Evolutionary conservation across 176 grass and related monocot species (phyloP).

Genomic region (Chrysopogon serrulatus): DNA sequence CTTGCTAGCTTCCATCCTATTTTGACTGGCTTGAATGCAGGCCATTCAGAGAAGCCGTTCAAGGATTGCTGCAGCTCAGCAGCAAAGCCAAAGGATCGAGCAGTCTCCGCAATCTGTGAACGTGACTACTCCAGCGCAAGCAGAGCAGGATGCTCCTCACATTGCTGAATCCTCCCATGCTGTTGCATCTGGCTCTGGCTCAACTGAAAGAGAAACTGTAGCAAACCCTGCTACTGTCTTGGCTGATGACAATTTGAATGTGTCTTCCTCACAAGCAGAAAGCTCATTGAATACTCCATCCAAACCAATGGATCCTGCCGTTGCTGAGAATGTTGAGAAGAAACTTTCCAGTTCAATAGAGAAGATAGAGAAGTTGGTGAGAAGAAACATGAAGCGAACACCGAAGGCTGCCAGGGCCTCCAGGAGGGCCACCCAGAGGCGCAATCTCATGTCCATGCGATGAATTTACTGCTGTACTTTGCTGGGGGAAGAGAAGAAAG

Average conservation of each 20-base stretch:
- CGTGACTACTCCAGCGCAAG: constrained; percentile 5
- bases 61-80: constrained; percentile 46
- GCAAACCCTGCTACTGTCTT: constrained; percentile 19
- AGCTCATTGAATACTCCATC: constrained; percentile 22
- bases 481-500: neutral
- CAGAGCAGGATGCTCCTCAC: constrained; percentile 10
- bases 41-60: constrained; percentile 61
- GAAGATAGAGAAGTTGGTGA: constrained; percentile 71
- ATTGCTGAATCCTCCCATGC: constrained; percentile 14
- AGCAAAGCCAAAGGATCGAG: constrained; percentile 19
- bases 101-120: constrained; percentile 18
- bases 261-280: constrained; percentile 23
- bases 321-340: constrained; percentile 39
- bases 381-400: constrained; percentile 53
- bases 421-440: constrained; percentile 44
- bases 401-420: constrained; percentile 37
- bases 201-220: constrained; percentile 34
- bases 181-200: constrained; percentile 32
- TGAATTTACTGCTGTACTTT: constrained; percentile 33
- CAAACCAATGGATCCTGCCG: constrained; percentile 19
- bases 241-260: constrained; percentile 19
- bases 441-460: constrained; percentile 79
- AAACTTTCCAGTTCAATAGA: constrained; percentile 77
- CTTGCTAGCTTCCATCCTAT: neutral
- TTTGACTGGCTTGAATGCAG: constrained; percentile 45